These are phyloP conservation scores for Parachlorella kessleri DNA, from an alignment of 139 green algal species.

Conservation along the genomic window DNA sequence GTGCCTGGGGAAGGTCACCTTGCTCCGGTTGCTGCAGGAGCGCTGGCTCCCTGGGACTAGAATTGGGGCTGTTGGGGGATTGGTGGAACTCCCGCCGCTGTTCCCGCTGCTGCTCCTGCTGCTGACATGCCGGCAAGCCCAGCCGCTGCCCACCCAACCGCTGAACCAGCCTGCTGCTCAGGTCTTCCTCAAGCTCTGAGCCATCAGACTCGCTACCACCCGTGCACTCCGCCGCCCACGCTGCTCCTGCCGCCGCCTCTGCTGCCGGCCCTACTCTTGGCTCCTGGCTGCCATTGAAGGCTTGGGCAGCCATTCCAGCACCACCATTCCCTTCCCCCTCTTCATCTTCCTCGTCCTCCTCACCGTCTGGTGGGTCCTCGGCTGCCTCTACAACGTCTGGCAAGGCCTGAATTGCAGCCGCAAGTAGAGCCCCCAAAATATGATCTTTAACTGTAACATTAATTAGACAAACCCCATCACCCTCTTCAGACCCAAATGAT, in stretches of 20 bases:
- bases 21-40: not conserved
- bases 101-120: not conserved
- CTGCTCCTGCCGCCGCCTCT: no score
- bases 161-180: not conserved
- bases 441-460: not conserved
- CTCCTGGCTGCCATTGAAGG: no score
- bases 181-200: not conserved
- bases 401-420: slow-evolving; percentile 30
- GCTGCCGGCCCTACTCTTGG: no score
- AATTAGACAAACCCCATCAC: not conserved
- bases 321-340: not conserved
- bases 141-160: not conserved
- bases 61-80: no score
- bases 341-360: not conserved
- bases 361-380: slow-evolving; percentile 10
- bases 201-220: not conserved
- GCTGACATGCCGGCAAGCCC: not conserved
- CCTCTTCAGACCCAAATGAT: not conserved
- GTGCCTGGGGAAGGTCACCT: not conserved
- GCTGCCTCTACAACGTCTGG: slow-evolving; percentile 41
- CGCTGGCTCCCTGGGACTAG: not conserved
- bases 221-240: not conserved
- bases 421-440: not conserved
- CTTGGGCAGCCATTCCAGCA: no score
- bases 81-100: not conserved